These are phyloP conservation scores for Ustilago xerochloae DNA, from an alignment of 1,284 basidiomycete genomes.

Conservation along the genomic window DNA sequence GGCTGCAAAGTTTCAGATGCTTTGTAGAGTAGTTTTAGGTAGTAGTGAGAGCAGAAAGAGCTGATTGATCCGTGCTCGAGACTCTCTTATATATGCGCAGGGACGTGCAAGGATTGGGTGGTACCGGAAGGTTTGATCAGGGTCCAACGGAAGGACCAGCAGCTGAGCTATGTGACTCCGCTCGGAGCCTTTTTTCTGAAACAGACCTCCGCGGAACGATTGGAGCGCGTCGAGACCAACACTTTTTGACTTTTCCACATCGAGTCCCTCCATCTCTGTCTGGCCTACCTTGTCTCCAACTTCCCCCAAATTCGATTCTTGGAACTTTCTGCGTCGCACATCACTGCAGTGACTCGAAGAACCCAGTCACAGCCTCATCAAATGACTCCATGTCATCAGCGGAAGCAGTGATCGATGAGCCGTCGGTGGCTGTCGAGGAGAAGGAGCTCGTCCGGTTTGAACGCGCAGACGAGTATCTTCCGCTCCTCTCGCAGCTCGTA, in stretches of 20 bases:
- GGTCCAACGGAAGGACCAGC: slow-evolving; percentile 10
- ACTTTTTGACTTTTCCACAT: slow-evolving; percentile 5
- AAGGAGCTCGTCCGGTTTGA: slow-evolving; percentile 55
- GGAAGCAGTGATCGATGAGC: slow-evolving; percentile 9
- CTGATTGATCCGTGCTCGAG: not conserved
- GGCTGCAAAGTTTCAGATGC: not conserved
- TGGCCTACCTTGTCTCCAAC: not conserved
- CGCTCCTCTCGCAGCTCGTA: slow-evolving; percentile 25
- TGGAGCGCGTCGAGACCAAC: slow-evolving; percentile 15
- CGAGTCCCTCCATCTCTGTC: not conserved
- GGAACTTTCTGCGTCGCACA: no score
- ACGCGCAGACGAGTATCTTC: slow-evolving; percentile 41
- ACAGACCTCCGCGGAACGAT: slow-evolving; percentile 26
- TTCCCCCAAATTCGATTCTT: not conserved
- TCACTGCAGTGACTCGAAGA: not conserved
- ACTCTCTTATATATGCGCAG: not conserved
- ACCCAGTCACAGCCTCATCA: not conserved
- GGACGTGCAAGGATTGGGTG: not conserved
- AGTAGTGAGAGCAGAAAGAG: not conserved
- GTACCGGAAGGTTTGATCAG: no score
- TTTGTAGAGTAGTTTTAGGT: not conserved
- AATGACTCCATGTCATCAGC: slow-evolving; percentile 9
- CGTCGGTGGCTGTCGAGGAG: slow-evolving; percentile 27
- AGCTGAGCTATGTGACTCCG: not conserved
- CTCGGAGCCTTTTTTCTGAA: slow-evolving; percentile 18